Conservation (phyloP, 2,329 filamentous ascomycete genomes). For the Parastagonospora avenae region DNA sequence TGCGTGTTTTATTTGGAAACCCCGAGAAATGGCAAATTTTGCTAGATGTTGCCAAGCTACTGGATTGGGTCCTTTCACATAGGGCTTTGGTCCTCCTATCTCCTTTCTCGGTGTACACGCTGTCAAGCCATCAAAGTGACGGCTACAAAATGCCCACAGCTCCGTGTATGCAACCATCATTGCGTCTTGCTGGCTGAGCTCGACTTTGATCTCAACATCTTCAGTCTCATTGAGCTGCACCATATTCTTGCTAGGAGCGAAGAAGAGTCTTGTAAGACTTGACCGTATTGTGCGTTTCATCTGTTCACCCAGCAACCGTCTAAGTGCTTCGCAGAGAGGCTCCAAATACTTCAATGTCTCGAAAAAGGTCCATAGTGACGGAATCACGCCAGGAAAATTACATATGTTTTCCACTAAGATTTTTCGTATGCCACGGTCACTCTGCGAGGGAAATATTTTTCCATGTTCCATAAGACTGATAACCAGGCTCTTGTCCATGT, state of each 20-base stretch:
- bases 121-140: constrained; percentile 15
- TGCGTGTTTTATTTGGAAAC: constrained; percentile 8
- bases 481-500: constrained; percentile 7
- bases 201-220: constrained; percentile 6
- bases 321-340: constrained; percentile 15
- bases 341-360: constrained; percentile 22
- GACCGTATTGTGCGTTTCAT: constrained; percentile 13
- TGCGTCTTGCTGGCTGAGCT: constrained; percentile 1
- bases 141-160: constrained; percentile 14
- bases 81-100: constrained; percentile 8
- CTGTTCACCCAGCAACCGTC: constrained; percentile 10
- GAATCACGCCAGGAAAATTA: constrained; percentile 8
- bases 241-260: constrained; percentile 6
- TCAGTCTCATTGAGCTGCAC: constrained; percentile 11
- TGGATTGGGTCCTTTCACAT: constrained; percentile 13
- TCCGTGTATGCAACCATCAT: constrained; percentile 12
- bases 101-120: constrained; percentile 13
- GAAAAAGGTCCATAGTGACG: constrained; percentile 18
- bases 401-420: constrained; percentile 12
- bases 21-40: constrained; percentile 5
- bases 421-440: constrained; percentile 1
- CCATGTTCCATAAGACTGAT: constrained; percentile 5
- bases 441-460: constrained; percentile 11
- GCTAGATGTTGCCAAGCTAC: constrained; percentile 12
- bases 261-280: constrained; percentile 13